Conservation (phyloP, 179 eudicot species). For the Beta lomatogona region DNA sequence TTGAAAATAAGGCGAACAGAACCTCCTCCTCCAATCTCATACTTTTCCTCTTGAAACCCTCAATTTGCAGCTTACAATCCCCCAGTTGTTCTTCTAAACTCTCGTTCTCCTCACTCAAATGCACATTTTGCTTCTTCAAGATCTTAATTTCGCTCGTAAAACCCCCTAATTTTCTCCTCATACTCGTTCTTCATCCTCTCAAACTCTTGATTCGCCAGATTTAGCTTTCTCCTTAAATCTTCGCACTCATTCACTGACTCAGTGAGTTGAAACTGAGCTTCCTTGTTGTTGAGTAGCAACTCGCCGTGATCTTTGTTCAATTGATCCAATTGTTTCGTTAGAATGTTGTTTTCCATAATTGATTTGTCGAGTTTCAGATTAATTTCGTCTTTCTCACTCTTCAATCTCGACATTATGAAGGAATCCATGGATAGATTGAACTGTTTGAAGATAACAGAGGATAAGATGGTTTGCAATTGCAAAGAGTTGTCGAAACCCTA, state of each 20-base stretch:
- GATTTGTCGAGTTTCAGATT: neutral
- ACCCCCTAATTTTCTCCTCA: neutral
- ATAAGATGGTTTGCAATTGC: neutral
- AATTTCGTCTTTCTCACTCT: neutral
- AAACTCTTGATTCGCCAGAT: neutral
- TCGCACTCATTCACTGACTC: neutral
- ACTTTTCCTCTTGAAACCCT: neutral
- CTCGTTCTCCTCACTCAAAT: conserved; percentile 14
- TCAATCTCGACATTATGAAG: neutral
- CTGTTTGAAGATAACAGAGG: no score
- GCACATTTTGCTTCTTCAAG: conserved; percentile 4
- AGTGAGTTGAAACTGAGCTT: neutral
- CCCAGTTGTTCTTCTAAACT: neutral
- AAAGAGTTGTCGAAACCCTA: neutral
- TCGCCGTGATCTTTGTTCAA: conserved; percentile 10
- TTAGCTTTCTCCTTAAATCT: neutral
- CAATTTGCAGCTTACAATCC: neutral
- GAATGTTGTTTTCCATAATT: neutral
- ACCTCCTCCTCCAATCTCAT: conserved; percentile 3
- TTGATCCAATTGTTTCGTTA: conserved; percentile 19
- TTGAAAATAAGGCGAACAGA: no score
- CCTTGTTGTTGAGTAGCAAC: neutral
- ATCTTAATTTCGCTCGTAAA: neutral
- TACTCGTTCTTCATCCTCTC: neutral
- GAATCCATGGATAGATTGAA: neutral